Evolutionary conservation across 2,329 filamentous ascomycete species (phyloP).

Genomic region (Trichocomaceae sp.): DNA sequence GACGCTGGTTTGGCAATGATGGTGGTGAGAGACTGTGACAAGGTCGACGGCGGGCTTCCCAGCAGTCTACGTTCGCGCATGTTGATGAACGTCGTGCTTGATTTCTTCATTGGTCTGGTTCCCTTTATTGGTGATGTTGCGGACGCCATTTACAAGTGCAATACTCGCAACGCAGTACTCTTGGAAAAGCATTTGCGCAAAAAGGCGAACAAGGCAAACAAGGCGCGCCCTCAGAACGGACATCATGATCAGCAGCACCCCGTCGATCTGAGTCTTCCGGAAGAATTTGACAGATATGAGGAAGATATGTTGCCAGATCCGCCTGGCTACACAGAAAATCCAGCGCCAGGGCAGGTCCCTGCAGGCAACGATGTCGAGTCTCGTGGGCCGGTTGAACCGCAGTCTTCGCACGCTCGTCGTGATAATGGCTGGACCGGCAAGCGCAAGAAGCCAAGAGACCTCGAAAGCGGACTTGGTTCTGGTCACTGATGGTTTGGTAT

Average conservation of each 20-base stretch:
- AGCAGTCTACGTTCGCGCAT: constrained; percentile 58
- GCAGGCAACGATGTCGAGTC: not conserved
- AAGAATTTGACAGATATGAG: constrained; percentile 34
- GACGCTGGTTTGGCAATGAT: constrained; percentile 69
- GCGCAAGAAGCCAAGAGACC: constrained; percentile 21
- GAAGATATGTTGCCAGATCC: constrained; percentile 21
- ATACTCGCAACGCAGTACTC: constrained; percentile 42
- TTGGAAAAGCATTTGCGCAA: constrained; percentile 40
- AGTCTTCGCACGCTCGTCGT: constrained; percentile 22
- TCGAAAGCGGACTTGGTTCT: constrained; percentile 15
- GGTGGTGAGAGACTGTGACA: constrained; percentile 64
- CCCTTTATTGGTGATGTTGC: constrained; percentile 46
- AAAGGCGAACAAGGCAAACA: constrained; percentile 36
- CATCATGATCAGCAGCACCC: constrained; percentile 15
- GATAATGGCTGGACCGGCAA: constrained; percentile 27
- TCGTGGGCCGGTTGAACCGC: constrained; percentile 17
- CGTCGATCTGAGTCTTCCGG: constrained; percentile 33
- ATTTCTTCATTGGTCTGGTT: constrained; percentile 45
- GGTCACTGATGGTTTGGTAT: not conserved
- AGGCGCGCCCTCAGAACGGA: constrained; percentile 23
- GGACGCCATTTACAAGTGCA: constrained; percentile 44
- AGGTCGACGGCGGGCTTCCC: constrained; percentile 68
- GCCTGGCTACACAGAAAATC: constrained; percentile 13
- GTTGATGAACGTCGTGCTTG: constrained; percentile 65
- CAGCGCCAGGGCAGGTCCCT: constrained; percentile 4